Evolutionary conservation across 805 yeast species (phyloP).

Genomic region (Starmera quercuum): DNA sequence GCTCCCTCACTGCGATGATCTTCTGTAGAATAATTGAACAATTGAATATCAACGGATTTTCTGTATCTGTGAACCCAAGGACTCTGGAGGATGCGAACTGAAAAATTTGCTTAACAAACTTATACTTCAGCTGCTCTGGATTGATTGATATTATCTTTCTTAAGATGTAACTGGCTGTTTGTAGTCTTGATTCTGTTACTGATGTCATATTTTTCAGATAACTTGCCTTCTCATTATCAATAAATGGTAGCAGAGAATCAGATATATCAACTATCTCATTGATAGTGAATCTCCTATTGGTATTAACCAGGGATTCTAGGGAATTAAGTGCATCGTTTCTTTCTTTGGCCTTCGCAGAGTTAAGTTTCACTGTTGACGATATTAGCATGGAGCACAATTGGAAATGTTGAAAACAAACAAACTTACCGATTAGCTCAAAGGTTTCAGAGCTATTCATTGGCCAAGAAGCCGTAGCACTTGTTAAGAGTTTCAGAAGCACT

Average conservation of each 20-base stretch:
- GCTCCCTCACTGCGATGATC: conserved; percentile 14
- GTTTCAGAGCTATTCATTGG: too few species aligned
- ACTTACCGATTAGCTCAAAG: too few species aligned
- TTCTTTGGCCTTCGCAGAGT: conserved; percentile 46
- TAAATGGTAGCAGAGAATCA: conserved; percentile 21
- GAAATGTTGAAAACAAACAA: too few species aligned
- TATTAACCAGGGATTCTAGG: conserved; percentile 23
- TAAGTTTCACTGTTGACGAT: conserved; percentile 22
- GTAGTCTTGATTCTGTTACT: conserved; percentile 23
- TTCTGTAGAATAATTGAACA: conserved; percentile 20
- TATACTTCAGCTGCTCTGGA: conserved; percentile 9
- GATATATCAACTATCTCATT: conserved; percentile 17
- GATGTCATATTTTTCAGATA: conserved; percentile 19
- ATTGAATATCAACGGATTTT: conserved; percentile 24
- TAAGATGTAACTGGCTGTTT: conserved; percentile 25
- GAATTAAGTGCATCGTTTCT: conserved; percentile 42
- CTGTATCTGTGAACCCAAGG: conserved; percentile 6
- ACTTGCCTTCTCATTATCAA: conserved; percentile 29
- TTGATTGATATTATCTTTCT: conserved; percentile 14
- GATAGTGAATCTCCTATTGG: conserved; percentile 15
- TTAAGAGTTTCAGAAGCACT: too few species aligned
- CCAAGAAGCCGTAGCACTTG: too few species aligned
- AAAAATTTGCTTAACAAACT: conserved; percentile 6
- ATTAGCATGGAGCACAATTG: too few species aligned
- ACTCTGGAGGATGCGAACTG: not conserved